Conservation (phyloP, 1,284 basidiomycete genomes). For the Heterobasidion parviporum region DNA sequence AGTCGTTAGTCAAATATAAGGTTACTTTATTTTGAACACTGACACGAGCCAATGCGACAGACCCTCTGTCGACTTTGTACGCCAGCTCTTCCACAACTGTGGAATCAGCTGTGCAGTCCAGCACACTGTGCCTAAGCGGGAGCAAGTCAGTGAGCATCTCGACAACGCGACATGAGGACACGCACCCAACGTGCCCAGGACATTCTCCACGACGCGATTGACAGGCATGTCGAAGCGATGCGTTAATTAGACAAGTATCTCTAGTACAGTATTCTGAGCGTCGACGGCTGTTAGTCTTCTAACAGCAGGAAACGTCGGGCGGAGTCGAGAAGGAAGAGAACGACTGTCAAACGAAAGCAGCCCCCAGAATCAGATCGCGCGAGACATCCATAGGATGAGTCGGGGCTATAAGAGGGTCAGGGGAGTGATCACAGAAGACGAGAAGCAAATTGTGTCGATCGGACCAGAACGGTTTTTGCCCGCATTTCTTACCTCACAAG, state of each 20-base stretch:
- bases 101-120: conserved; percentile 70
- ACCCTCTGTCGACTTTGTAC: conserved; percentile 65
- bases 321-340: background rate
- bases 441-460: no score
- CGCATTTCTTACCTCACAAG: no score
- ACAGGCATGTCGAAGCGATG: conserved; percentile 13
- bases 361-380: background rate
- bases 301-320: no score
- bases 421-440: no score
- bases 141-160: background rate
- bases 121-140: conserved; percentile 47
- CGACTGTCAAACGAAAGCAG: background rate
- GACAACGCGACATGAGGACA: background rate
- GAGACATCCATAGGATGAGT: background rate
- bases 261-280: no score
- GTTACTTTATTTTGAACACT: conserved; percentile 1
- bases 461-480: no score
- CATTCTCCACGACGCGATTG: conserved; percentile 28
- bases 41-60: conserved; percentile 67
- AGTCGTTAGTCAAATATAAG: background rate
- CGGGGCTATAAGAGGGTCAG: no score
- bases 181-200: conserved; percentile 36
- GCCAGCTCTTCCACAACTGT: conserved; percentile 70
- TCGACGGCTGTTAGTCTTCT: no score
- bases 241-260: background rate